phyloP scores from a whole-genome alignment of 257 asterid genomes.

The Pogostemon cablin region DNA sequence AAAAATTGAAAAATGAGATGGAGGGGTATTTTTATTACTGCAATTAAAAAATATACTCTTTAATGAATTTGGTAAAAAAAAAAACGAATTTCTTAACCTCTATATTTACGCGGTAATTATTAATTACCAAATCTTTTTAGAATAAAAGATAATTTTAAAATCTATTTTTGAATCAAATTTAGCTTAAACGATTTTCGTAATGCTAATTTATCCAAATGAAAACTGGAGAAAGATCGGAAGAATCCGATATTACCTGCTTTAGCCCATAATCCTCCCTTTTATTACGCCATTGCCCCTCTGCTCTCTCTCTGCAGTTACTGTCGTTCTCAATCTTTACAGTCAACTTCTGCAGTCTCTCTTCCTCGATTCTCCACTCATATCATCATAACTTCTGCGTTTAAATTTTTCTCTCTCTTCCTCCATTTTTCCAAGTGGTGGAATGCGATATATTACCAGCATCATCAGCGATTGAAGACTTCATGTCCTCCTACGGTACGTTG shows the following conservation, averaged over 20 bases:
- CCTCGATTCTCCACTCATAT: no score
- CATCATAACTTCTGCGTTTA: not conserved
- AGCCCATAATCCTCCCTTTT: not conserved
- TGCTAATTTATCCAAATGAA: not conserved
- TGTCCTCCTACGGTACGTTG: slow-evolving; percentile 4
- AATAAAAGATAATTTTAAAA: no score
- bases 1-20: no score
- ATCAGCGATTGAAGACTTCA: not conserved
- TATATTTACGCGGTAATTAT: no score
- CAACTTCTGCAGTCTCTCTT: not conserved
- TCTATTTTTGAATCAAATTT: no score
- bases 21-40: no score
- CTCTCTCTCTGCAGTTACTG: slow-evolving; percentile 2
- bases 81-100: no score
- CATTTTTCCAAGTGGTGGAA: not conserved
- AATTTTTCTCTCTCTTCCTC: not conserved
- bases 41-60: no score
- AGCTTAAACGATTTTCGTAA: no score
- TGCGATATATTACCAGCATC: slow-evolving; percentile 4
- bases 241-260: not conserved
- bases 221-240: slow-evolving; percentile 12
- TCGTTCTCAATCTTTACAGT: not conserved
- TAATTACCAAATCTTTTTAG: no score
- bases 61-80: no score
- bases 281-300: slow-evolving; percentile 13